Percentiles rank a stretch among this genome's conserved stretches.
Conservation (phyloP, 345 rosid species). For the Luvunga scandens region DNA sequence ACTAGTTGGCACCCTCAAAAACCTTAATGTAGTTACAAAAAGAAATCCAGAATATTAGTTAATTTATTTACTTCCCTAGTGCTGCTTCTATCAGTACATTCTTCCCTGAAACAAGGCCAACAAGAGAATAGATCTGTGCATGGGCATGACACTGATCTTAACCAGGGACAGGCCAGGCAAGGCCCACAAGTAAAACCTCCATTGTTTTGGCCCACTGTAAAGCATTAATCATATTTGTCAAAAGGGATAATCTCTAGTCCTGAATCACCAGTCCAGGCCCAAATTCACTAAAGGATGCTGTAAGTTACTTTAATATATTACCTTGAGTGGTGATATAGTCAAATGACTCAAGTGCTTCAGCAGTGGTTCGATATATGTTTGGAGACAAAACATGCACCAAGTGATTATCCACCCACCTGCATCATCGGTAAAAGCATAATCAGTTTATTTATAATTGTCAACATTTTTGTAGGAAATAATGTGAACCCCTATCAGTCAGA, state of each 20-base stretch:
- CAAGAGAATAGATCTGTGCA: background rate
- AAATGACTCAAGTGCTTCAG: slow-evolving; percentile 91
- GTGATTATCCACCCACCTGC: slow-evolving; percentile 94
- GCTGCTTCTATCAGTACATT: background rate
- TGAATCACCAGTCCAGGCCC: background rate
- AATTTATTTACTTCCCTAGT: background rate
- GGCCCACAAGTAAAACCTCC: too few species aligned
- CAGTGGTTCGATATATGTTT: slow-evolving; percentile 70
- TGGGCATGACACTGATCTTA: background rate
- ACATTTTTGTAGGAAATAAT: background rate
- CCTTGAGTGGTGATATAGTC: slow-evolving; percentile 88
- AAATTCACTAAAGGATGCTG: background rate
- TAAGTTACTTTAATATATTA: slow-evolving; percentile 22
- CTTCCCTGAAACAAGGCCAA: background rate
- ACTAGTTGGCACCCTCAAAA: too few species aligned
- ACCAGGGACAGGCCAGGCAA: background rate
- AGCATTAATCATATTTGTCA: background rate
- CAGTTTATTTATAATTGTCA: slow-evolving; percentile 1
- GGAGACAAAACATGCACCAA: slow-evolving; percentile 92
- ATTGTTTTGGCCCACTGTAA: background rate
- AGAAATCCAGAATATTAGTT: background rate
- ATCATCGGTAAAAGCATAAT: slow-evolving; percentile 10
- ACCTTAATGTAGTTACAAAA: background rate
- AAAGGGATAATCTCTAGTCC: background rate
- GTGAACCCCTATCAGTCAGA: background rate